Base-by-base conservation (phyloP, 371 early-diverging fungal genomes). In the Lichtheimia corymbifera region DNA sequence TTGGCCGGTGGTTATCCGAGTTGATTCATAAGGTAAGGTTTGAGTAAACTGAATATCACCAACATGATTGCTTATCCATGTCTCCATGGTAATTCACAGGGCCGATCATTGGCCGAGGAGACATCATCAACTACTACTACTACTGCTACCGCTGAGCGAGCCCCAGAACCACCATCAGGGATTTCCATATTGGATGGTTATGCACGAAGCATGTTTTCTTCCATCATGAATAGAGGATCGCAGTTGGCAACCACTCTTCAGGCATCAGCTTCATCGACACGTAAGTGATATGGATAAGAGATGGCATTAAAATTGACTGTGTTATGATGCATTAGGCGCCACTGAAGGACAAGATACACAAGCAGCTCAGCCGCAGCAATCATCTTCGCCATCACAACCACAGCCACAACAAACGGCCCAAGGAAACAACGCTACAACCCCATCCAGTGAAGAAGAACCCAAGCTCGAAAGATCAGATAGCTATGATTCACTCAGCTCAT, bases 401-500 rank as follows among this genome's bases (percentile, higher is more conserved):
- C 35, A 35, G 35, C 49, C 18, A 27, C 58, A 58, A 22, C 50
- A 28, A 25, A 22, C 17, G 27, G 40, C 14, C 12, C 20, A 12
- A 44, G 24, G 17, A 13, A 25, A 24, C 7, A 56, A 42, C 14
- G 22, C 55, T 20, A 43, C 47, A n/a, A 47, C 50, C 9, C 14
- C n/a, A 50, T n/a, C 50, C 12, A 27, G 15, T 20, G 43, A 35
- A 12, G 60, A 51, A 20, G 50, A 35, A 40, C 14, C 27, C 22
- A 50, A 52, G 11, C 50, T 59, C 12, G 60, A 59, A 25, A 50
- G 60, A 41, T 52, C 60, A 4, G 60, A 59, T 4, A 59, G 60
- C 25, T 59, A 59, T 52, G 60, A 59, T 35, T 59, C 60, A 20
- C 17, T 59, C 42, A 52, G 52, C 25, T 59, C 60, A 28, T 59